A percentile compares a stretch with the other conserved stretches of the same genome.
phyloP scores from a whole-genome alignment of 225 moss, liverwort and hornwort species.

The Marchantia polymorpha region DNA sequence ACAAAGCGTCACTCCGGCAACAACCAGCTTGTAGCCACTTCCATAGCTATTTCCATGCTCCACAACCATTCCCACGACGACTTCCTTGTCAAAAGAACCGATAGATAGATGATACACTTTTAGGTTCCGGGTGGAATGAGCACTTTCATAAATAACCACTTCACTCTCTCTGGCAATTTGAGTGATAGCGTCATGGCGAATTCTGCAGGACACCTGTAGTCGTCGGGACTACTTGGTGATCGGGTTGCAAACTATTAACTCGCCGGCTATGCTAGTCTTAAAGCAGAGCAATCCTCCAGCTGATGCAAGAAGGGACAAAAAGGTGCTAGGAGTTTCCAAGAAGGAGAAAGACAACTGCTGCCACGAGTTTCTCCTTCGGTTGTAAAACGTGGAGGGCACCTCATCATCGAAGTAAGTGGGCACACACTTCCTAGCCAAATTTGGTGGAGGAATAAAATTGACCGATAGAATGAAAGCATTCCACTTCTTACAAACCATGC shows the following conservation, averaged over 20 bases:
- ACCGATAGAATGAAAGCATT: conserved; percentile 37
- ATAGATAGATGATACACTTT: conserved; percentile 27
- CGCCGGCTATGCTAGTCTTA: conserved; percentile 34
- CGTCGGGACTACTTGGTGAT: conserved; percentile 40
- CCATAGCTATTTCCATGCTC: conserved; percentile 30
- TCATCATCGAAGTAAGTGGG: conserved; percentile 39
- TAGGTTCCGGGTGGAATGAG: conserved; percentile 29
- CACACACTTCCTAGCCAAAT: conserved; percentile 38
- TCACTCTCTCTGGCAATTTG: conserved; percentile 19
- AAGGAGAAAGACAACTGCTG: conserved; percentile 35
- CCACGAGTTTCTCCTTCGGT: conserved; percentile 36
- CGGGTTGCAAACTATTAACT: conserved; percentile 43
- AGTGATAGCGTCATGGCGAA: conserved; percentile 25
- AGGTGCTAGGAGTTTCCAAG: conserved; percentile 24
- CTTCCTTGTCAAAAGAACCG: conserved; percentile 39
- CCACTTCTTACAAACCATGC: conserved; percentile 45
- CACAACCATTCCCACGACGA: conserved; percentile 39
- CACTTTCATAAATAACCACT: conserved; percentile 20
- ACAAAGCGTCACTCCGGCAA: conserved; percentile 33
- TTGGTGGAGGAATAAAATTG: conserved; percentile 40
- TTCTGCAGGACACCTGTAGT: conserved; percentile 28
- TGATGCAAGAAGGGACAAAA: conserved; percentile 30
- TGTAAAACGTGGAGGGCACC: conserved; percentile 36
- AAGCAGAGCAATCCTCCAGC: conserved; percentile 44
- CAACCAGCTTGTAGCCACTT: conserved; percentile 39